A percentile compares a stretch with the other conserved stretches of the same genome.
Evolutionary conservation across 768 basidiomycete genomes (phyloP).

Genomic region (Omphalotus guepiniiformis): DNA sequence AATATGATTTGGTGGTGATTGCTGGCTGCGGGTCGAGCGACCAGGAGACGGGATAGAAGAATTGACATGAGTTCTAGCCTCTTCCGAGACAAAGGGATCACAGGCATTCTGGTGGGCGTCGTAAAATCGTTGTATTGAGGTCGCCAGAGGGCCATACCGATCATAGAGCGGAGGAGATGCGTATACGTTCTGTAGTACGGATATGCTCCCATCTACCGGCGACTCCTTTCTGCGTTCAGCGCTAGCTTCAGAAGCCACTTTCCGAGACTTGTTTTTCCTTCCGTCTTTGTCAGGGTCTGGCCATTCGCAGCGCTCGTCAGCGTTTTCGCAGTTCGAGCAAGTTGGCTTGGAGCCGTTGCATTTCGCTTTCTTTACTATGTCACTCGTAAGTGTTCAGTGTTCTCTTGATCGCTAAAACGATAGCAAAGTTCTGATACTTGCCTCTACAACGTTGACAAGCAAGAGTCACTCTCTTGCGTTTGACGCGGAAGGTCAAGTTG

Average conservation of each 20-base stretch:
- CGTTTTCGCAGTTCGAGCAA: neutral
- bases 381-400: neutral
- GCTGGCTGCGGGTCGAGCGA: too few relatives aligned
- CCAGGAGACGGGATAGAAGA: too few relatives aligned
- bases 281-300: slow-evolving; percentile 7
- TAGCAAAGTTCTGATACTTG: neutral
- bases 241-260: too few relatives aligned
- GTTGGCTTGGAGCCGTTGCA: slow-evolving; percentile 5
- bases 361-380: slow-evolving; percentile 9
- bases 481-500: too few relatives aligned
- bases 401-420: neutral
- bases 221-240: neutral
- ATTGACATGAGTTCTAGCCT: too few relatives aligned
- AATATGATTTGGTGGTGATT: too few relatives aligned
- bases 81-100: too few relatives aligned
- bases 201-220: too few relatives aligned
- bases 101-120: too few relatives aligned
- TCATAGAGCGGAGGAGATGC: neutral
- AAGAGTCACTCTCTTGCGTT: slow-evolving; percentile 3
- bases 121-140: too few relatives aligned
- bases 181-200: neutral
- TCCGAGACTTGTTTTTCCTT: slow-evolving; percentile 2
- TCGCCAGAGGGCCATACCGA: too few relatives aligned
- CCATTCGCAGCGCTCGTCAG: slow-evolving; percentile 3
- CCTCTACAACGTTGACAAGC: slow-evolving; percentile 6